These are phyloP conservation scores for Jamesozyma lodderae DNA, from an alignment of 805 yeast genomes.

Conservation along the genomic window DNA sequence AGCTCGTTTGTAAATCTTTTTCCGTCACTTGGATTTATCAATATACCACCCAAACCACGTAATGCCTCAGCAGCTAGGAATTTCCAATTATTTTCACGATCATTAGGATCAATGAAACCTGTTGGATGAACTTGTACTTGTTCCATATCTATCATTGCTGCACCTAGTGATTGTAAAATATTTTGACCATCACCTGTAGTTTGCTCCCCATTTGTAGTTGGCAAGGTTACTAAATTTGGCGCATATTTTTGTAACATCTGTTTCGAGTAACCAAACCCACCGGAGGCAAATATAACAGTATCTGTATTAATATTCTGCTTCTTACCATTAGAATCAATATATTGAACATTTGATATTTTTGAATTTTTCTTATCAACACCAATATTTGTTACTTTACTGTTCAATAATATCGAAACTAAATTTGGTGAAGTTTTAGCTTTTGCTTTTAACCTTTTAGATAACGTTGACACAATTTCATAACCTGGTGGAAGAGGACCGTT, in stretches of 20 bases:
- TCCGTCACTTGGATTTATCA: slow-evolving; percentile 38
- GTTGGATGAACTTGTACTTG: slow-evolving; percentile 59
- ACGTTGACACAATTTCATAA: slow-evolving; percentile 43
- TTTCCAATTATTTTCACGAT: slow-evolving; percentile 38
- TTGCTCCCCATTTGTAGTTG: slow-evolving; percentile 49
- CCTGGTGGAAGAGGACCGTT: slow-evolving; percentile 51
- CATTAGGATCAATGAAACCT: slow-evolving; percentile 42
- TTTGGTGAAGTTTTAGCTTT: slow-evolving; percentile 21
- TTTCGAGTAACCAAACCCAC: slow-evolving; percentile 43
- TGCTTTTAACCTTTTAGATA: slow-evolving; percentile 33
- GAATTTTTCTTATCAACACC: slow-evolving; percentile 26
- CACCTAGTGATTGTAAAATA: slow-evolving; percentile 38
- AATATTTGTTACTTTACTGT: slow-evolving; percentile 29
- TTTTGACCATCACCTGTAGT: slow-evolving; percentile 56
- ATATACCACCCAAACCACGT: slow-evolving; percentile 51
- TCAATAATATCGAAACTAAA: slow-evolving; percentile 31
- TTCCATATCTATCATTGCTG: slow-evolving; percentile 46
- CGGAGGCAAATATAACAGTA: slow-evolving; percentile 47
- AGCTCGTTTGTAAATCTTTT: slow-evolving; percentile 47
- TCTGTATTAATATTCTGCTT: slow-evolving; percentile 22
- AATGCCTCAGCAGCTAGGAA: slow-evolving; percentile 55
- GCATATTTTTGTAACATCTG: slow-evolving; percentile 35
- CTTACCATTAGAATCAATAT: slow-evolving; percentile 27
- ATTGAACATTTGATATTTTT: slow-evolving; percentile 37
- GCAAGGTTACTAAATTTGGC: slow-evolving; percentile 38